Evolutionary conservation across 495 filamentous ascomycete genomes (phyloP).

Genomic region (Xylaria acuta): DNA sequence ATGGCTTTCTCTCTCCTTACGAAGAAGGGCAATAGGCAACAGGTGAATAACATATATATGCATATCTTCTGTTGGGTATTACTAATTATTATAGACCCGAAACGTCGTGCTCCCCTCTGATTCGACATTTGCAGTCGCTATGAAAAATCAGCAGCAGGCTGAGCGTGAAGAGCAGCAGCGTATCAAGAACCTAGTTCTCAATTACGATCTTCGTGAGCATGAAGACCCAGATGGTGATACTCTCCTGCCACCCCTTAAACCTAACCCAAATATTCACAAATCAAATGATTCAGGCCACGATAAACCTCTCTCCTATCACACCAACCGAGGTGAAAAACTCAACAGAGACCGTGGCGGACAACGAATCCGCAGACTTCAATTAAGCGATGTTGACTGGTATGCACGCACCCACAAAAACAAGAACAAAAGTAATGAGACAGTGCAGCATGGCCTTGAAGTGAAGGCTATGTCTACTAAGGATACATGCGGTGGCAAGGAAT

Average conservation of each 20-base stretch:
- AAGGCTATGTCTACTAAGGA: conserved; percentile 15
- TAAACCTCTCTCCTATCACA: conserved; percentile 50
- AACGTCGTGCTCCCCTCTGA: conserved; percentile 94
- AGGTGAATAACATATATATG: conserved; percentile 60
- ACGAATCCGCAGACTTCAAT: conserved; percentile 86
- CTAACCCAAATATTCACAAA: conserved; percentile 54
- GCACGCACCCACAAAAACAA: conserved; percentile 39
- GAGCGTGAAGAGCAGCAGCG: conserved; percentile 96
- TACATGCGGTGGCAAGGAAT: conserved; percentile 22
- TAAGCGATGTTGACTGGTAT: conserved; percentile 98
- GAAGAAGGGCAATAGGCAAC: conserved; percentile 93
- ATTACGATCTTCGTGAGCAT: conserved; percentile 87
- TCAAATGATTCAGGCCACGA: conserved; percentile 53
- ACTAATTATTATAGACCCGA: conserved; percentile 68
- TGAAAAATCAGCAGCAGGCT: conserved; percentile 93
- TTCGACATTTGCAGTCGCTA: conserved; percentile 91
- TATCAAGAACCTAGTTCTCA: conserved; percentile 96
- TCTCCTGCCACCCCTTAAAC: conserved; percentile 44
- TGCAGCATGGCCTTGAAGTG: conserved; percentile 23
- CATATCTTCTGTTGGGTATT: not conserved
- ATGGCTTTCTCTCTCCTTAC: conserved; percentile 98
- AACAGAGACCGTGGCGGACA: conserved; percentile 76
- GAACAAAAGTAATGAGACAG: conserved; percentile 9
- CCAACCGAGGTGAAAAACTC: conserved; percentile 65
- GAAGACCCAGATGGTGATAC: conserved; percentile 75